Percentiles rank a stretch among this genome's conserved stretches.
These are phyloP conservation scores for Tuber melanosporum DNA, from an alignment of 495 filamentous ascomycete genomes.

Conservation along the genomic window DNA sequence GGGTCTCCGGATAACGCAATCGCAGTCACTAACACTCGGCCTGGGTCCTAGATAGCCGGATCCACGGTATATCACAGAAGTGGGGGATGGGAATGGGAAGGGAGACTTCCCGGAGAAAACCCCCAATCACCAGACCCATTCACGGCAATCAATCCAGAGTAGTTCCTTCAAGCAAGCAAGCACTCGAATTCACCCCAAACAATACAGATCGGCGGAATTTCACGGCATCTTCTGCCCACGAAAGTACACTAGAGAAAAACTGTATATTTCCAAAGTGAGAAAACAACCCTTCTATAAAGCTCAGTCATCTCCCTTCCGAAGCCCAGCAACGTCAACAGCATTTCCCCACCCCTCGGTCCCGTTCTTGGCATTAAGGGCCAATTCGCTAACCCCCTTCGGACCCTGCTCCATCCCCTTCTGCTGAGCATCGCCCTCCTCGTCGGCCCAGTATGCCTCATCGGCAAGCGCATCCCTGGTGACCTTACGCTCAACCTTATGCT, in stretches of 20 bases:
- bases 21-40: neutral
- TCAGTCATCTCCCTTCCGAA: neutral
- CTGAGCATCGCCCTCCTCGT: neutral
- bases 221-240: neutral
- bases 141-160: neutral
- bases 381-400: neutral
- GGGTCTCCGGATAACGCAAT: neutral
- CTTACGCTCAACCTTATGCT: neutral
- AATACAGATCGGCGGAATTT: neutral
- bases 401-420: neutral
- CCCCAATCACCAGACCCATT: neutral
- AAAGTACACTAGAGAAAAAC: neutral
- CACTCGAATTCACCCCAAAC: neutral
- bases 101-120: neutral
- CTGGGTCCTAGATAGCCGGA: neutral
- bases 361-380: neutral
- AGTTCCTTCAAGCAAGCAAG: neutral
- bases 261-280: neutral
- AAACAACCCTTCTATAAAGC: neutral
- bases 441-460: neutral
- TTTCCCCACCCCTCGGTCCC: neutral
- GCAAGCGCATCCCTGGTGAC: neutral
- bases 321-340: neutral
- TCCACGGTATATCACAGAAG: neutral
- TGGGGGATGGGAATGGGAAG: neutral